These are phyloP conservation scores for Ganoderma resinaceum DNA, from an alignment of 1,284 basidiomycete species.

Conservation along the genomic window DNA sequence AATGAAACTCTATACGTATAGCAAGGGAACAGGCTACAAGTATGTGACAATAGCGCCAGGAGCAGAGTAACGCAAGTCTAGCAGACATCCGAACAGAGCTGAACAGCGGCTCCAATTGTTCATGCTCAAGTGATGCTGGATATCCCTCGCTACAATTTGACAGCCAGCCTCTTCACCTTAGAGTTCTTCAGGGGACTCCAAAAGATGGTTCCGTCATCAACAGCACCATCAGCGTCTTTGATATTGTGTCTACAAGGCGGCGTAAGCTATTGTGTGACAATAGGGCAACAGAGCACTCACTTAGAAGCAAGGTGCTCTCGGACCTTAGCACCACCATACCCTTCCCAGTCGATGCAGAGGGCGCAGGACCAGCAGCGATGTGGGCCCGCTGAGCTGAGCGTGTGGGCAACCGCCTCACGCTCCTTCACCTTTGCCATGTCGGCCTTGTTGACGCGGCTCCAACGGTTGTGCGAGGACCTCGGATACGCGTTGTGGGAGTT, in stretches of 20 bases:
- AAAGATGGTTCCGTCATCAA: not conserved
- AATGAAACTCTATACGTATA: no score
- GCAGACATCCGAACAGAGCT: no score
- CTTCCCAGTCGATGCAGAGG: not conserved
- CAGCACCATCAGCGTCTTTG: not conserved
- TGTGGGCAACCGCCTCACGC: conserved; percentile 7
- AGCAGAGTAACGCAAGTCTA: no score
- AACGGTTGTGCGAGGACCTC: not conserved
- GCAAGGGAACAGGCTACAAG: not conserved
- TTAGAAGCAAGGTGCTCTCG: conserved; percentile 1
- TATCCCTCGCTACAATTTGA: not conserved
- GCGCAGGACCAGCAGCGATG: not conserved
- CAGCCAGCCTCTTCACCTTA: not conserved
- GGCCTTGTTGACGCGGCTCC: not conserved
- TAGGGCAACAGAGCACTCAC: not conserved
- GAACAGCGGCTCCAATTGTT: not conserved
- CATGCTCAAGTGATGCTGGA: not conserved
- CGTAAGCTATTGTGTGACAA: not conserved
- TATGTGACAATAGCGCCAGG: no score
- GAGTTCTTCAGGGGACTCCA: not conserved
- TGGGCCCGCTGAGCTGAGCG: not conserved
- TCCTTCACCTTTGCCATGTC: not conserved
- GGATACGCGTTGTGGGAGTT: not conserved
- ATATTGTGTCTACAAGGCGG: not conserved
- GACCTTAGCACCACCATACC: not conserved